phyloP scores from a whole-genome alignment of 768 basidiomycete species.

The Russula griseocarnosa region DNA sequence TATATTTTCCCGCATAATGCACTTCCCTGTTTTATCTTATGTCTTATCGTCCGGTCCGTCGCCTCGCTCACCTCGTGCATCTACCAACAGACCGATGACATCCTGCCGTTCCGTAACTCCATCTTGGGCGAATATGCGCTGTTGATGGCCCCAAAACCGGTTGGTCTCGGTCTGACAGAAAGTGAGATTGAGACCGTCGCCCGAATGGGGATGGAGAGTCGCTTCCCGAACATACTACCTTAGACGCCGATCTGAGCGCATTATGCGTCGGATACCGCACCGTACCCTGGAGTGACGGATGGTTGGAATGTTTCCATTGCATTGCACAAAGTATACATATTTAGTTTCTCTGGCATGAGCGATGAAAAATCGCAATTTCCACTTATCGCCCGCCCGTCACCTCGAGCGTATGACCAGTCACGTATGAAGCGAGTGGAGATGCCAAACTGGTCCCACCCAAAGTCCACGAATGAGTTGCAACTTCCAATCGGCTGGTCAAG shows the following conservation, averaged over 20 bases:
- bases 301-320: constrained; percentile 18
- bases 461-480: constrained; percentile 17
- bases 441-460: constrained; percentile 49
- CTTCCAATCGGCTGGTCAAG: background rate
- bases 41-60: constrained; percentile 9
- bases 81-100: constrained; percentile 70
- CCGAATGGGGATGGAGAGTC: constrained; percentile 52
- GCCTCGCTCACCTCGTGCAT: constrained; percentile 12
- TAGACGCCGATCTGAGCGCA: constrained; percentile 18
- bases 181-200: constrained; percentile 54
- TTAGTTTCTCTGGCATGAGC: constrained; percentile 7
- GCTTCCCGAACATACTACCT: constrained; percentile 31
- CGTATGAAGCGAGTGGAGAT: constrained; percentile 74
- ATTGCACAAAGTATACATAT: constrained; percentile 14
- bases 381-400: constrained; percentile 62
- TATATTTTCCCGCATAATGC: background rate
- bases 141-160: constrained; percentile 64
- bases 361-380: constrained; percentile 13
- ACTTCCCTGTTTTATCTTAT: constrained; percentile 10
- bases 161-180: constrained; percentile 65
- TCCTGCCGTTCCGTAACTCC: constrained; percentile 70
- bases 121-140: constrained; percentile 76
- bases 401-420: constrained; percentile 79
- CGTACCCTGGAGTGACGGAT: background rate
- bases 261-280: constrained; percentile 10